phyloP scores from a whole-genome alignment of 192 early-diverging fungal genomes.

The Rhizophagus clarus region DNA sequence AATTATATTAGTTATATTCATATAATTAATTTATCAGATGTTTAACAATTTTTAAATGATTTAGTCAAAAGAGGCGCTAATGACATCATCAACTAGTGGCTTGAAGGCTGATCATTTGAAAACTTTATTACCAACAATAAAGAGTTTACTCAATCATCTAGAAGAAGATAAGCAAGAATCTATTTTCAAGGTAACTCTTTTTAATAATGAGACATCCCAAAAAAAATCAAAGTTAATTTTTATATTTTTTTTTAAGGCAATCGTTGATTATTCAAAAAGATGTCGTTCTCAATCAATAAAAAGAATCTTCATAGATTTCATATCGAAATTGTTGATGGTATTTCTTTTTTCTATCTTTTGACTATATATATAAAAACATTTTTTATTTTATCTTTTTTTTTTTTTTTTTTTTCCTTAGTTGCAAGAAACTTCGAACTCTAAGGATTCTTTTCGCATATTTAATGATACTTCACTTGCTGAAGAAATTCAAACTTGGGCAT shows the following conservation, averaged over 20 bases:
- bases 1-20: background rate
- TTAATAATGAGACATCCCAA: slow-evolving; percentile 14
- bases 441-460: slow-evolving; percentile 38
- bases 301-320: slow-evolving; percentile 34
- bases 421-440: slow-evolving; percentile 39
- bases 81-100: background rate
- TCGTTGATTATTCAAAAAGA: slow-evolving; percentile 34
- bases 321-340: slow-evolving; percentile 26
- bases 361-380: slow-evolving; percentile 1
- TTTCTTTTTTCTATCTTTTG: background rate
- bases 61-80: background rate
- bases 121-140: slow-evolving; percentile 51
- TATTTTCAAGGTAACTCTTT: slow-evolving; percentile 40
- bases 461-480: slow-evolving; percentile 26
- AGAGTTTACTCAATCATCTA: slow-evolving; percentile 54
- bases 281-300: slow-evolving; percentile 42
- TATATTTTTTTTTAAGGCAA: slow-evolving; percentile 32
- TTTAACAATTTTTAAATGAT: background rate
- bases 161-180: slow-evolving; percentile 34
- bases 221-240: slow-evolving; percentile 30
- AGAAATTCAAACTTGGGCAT: slow-evolving; percentile 39
- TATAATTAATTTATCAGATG: background rate
- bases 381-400: slow-evolving; percentile 34
- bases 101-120: slow-evolving; percentile 50
- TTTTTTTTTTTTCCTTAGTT: slow-evolving; percentile 32